phyloP scores from a whole-genome alignment of 2,329 filamentous ascomycete genomes.

The Penicillium sp. region DNA sequence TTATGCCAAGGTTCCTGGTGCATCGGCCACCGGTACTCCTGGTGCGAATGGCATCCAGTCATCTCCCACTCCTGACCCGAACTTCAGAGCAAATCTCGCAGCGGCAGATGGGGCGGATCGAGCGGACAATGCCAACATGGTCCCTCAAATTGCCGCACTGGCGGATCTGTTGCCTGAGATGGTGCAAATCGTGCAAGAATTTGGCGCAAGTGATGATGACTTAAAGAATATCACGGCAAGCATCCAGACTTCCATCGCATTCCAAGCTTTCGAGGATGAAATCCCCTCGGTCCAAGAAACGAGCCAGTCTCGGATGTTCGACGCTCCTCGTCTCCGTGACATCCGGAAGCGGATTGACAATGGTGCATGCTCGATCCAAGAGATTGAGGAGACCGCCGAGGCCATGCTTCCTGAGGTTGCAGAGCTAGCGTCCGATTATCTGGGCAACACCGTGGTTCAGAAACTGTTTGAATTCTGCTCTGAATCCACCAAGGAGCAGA shows the following conservation, averaged over 20 bases:
- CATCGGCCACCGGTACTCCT: constrained; percentile 74
- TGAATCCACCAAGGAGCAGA: constrained; percentile 82
- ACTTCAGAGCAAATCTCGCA: constrained; percentile 44
- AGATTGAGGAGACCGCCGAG: constrained; percentile 88
- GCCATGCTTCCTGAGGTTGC: constrained; percentile 97
- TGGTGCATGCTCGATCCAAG: constrained; percentile 75
- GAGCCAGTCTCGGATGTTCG: constrained; percentile 82
- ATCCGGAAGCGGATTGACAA: constrained; percentile 98
- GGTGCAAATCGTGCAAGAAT: constrained; percentile 77
- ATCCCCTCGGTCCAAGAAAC: constrained; percentile 88
- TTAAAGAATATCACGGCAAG: constrained; percentile 66
- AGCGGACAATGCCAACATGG: constrained; percentile 34
- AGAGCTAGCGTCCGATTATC: constrained; percentile 90
- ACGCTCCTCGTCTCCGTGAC: constrained; percentile 90
- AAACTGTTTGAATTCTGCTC: constrained; percentile 97
- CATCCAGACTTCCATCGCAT: constrained; percentile 75
- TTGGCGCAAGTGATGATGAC: constrained; percentile 82
- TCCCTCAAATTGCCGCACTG: constrained; percentile 65
- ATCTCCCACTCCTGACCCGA: constrained; percentile 87
- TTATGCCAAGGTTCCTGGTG: constrained; percentile 92
- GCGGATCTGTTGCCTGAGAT: constrained; percentile 80
- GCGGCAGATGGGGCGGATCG: constrained; percentile 30
- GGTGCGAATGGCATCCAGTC: constrained; percentile 84
- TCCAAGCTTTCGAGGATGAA: constrained; percentile 70
- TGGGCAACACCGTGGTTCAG: constrained; percentile 98